Evolutionary conservation across 2,329 filamentous ascomycete species (phyloP).

Genomic region (Curvularia spicifera): DNA sequence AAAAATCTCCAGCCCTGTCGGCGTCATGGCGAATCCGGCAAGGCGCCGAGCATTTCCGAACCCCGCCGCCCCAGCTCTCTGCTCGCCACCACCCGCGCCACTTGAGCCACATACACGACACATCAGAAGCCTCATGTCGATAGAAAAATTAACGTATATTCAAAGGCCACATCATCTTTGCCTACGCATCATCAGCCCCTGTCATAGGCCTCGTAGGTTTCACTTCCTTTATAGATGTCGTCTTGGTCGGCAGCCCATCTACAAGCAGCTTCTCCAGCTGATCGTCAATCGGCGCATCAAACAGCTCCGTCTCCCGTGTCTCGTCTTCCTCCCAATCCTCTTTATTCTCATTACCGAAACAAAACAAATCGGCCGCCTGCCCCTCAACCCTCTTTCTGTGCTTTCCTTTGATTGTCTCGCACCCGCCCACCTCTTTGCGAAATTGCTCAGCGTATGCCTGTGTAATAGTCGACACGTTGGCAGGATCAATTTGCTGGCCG

Average conservation of each 20-base stretch:
- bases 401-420: conserved; percentile 52
- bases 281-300: conserved; percentile 14
- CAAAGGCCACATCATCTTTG: background rate
- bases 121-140: background rate
- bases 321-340: conserved; percentile 41
- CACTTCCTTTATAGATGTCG: background rate
- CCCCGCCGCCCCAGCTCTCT: background rate
- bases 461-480: conserved; percentile 55
- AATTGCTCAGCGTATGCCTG: conserved; percentile 65
- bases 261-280: conserved; percentile 1
- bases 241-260: background rate
- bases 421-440: conserved; percentile 70
- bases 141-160: background rate
- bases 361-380: conserved; percentile 70
- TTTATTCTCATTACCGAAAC: conserved; percentile 53
- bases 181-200: background rate
- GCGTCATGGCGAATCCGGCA: conserved; percentile 15
- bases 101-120: background rate
- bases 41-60: conserved; percentile 1
- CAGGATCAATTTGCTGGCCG: conserved; percentile 57
- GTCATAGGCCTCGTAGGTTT: background rate
- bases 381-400: conserved; percentile 44
- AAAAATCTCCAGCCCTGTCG: conserved; percentile 10
- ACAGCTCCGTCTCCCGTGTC: conserved; percentile 12
- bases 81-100: conserved; percentile 4